Percentiles rank a stretch among this genome's conserved stretches.
These are phyloP conservation scores for Poronia punctata DNA, from an alignment of 495 filamentous ascomycete genomes.

Conservation along the genomic window DNA sequence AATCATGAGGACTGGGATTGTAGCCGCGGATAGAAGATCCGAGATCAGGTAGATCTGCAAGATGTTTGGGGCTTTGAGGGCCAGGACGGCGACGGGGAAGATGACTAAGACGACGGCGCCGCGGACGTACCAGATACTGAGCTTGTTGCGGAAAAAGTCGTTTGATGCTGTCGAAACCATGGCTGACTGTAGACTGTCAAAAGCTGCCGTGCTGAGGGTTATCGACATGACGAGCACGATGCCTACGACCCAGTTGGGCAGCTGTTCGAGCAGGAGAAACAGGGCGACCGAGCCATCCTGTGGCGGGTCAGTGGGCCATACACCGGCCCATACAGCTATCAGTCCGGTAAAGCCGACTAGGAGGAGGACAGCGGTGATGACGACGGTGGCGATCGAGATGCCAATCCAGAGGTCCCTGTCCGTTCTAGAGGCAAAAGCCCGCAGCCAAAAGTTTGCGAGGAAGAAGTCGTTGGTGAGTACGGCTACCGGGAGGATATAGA, in stretches of 20 bases:
- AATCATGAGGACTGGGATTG: conserved; percentile 61
- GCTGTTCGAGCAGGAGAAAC: conserved; percentile 61
- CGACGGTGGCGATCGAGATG: conserved; percentile 53
- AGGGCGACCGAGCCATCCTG: conserved; percentile 61
- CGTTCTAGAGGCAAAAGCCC: conserved; percentile 71
- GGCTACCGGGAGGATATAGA: conserved; percentile 70
- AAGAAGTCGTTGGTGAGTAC: conserved; percentile 76
- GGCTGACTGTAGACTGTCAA: conserved; percentile 66
- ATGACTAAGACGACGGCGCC: conserved; percentile 58
- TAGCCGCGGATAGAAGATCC: conserved; percentile 62
- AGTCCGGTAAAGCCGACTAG: conserved; percentile 63
- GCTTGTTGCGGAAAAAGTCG: conserved; percentile 69
- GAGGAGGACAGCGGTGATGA: conserved; percentile 54
- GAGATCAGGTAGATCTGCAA: conserved; percentile 72
- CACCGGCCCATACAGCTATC: conserved; percentile 66
- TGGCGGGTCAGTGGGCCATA: conserved; percentile 45
- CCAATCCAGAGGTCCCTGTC: conserved; percentile 70
- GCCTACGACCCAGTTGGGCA: conserved; percentile 68
- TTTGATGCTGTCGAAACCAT: conserved; percentile 72
- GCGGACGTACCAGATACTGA: conserved; percentile 64
- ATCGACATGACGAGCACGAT: conserved; percentile 72
- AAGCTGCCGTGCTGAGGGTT: conserved; percentile 62
- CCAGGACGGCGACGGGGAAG: conserved; percentile 61
- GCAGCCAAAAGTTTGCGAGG: conserved; percentile 70
- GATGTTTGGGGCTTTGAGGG: conserved; percentile 61